Base-by-base conservation (phyloP, 352 stramenopile species). In the Phytophthora pisi region DNA sequence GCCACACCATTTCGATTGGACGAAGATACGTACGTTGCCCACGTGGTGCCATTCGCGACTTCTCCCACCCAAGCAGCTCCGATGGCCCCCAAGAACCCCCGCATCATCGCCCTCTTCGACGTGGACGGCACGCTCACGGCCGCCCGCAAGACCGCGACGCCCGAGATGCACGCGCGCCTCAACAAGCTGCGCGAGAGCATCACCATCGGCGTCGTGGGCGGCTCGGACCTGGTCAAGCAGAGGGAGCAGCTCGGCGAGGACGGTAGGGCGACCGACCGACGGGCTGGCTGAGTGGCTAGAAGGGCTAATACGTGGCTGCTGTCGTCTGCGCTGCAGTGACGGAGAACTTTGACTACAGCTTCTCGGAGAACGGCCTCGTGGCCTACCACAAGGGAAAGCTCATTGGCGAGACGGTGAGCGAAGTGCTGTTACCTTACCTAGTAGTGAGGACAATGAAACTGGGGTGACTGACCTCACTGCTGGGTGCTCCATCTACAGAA, bases 281-380 rank as follows among this genome's bases (percentile, higher is more conserved):
- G 15, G 40, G 6, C 40, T 46, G 20, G 38, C 8, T 61, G 23
- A 57, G 6, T 16, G 34, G 26, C 62, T 31, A 31, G 28, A 40
- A 16, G 8, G 31, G 31, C 8, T 38, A 40, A 5, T 15, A 16
- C 6, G 9, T 40, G 34, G 2, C 31, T 40, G 9, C 0, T 40
- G 34, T 40, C 10, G 34, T 16, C 10, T 40, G 34, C 34, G 20
- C n/a, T 68, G 52, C 66, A 96, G 90, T 99, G 49, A 84, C 88
- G n/a, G 71, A 95, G 51, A 81, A 98, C 24, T 99, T 99, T 72
- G 97, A 99, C 72, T 99, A 98, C 86, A 99, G 97, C 83, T 99
- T 99, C 78, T 98, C 92, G 26, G 97, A 99, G 81, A 99, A 99
- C 79, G 98, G 98, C 23, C 88, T 99, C 18, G 95, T 99, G 43